These are phyloP conservation scores for Malus hybrid DNA, from an alignment of 331 rosid genomes.

Conservation along the genomic window DNA sequence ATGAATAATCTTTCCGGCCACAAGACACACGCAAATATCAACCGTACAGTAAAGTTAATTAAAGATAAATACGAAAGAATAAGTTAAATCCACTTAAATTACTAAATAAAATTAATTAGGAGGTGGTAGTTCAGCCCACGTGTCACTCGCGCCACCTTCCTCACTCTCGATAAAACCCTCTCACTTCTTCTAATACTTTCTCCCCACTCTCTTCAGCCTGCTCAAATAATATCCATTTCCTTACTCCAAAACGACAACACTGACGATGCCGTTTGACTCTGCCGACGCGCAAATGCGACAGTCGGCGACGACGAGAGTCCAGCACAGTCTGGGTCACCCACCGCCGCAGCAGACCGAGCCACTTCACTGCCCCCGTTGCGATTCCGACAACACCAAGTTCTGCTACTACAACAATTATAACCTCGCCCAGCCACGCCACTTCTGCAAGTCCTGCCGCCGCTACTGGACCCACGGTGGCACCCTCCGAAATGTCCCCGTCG, in stretches of 20 bases:
- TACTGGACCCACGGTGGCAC: constrained; percentile 62
- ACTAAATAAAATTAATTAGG: too few species aligned
- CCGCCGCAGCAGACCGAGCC: constrained; percentile 33
- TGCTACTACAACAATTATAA: constrained; percentile 68
- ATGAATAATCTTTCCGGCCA: accelerated
- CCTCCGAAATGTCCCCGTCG: constrained; percentile 51
- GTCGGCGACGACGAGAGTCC: neutral
- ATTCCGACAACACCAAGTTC: constrained; percentile 44
- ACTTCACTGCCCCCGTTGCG: constrained; percentile 50
- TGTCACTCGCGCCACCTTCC: neutral
- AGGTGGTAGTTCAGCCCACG: neutral
- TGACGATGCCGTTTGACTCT: constrained; percentile 29
- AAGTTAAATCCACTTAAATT: too few species aligned
- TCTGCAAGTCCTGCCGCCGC: constrained; percentile 53
- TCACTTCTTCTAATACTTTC: neutral
- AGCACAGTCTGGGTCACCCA: constrained; percentile 9
- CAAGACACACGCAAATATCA: too few species aligned
- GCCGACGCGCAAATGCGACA: neutral
- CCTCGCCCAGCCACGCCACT: constrained; percentile 57
- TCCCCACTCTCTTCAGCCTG: neutral
- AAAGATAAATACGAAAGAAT: neutral
- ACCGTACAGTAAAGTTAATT: too few species aligned
- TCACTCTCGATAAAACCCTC: neutral
- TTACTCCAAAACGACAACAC: too few species aligned
- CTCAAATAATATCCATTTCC: neutral